Base-by-base conservation (phyloP, 1,284 basidiomycete genomes). In the Ceratorhiza oryzae-sativae region DNA sequence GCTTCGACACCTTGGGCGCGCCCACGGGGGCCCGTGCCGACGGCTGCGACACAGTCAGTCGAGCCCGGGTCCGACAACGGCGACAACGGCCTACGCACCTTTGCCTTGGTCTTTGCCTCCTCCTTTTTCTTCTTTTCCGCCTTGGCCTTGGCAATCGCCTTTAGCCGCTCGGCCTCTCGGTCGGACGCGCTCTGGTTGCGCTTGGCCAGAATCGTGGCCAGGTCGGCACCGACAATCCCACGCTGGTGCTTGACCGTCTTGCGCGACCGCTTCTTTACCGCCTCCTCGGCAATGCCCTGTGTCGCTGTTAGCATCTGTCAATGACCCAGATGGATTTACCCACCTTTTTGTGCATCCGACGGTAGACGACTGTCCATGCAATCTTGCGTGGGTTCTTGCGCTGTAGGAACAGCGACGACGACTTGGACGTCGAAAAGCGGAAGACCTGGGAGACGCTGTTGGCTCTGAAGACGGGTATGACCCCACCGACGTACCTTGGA, bases 361-460 rank as follows among this genome's bases (percentile, higher is more conserved):
- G 93, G 90, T 94, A 99, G 74, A 95, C 90, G 80, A 89, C 86
- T 73, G 97, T 99, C 97, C 97, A 99, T 77, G 97, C 93, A 84
- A 99, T 95, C 90, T 99, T 98, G 82, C 97, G 94, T 71, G 97
- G 97, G 88, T 99, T 99, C 88, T 99, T 99, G 86, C 97, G 94
- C 84, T 99, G 97, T 75, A 95, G 86, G 92, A 99, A 99, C 77
- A 99, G 92, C 75, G 96, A 98, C 79, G 96, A 88, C 81, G 89
- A 92, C 90, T 97, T 97, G 77, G 92, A 91, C 80, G 82, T 86
- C 78, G 90, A 85, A 83, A 96, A 96, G 81, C 94, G 93, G 91
- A 97, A 97, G 80, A 95, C 88, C 94, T 96, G 79, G 8, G 18
- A n/a, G n/a, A n/a, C n/a, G n/a, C n/a, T n/a, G n/a, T n/a, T n/a